phyloP scores from a whole-genome alignment of 805 yeast genomes.

The Diddensiella santjacobensis region DNA sequence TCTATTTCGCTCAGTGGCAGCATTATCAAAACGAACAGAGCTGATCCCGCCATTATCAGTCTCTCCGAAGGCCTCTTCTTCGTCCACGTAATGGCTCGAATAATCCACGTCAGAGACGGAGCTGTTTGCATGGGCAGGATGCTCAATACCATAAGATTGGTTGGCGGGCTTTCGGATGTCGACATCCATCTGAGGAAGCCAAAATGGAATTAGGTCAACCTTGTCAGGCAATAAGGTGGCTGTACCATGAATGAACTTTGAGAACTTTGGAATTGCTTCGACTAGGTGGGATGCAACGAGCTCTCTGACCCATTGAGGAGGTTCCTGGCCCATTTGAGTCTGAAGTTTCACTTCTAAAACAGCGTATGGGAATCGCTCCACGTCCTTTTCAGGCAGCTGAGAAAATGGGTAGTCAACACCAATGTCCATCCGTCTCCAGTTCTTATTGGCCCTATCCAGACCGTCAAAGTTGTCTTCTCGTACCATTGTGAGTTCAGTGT shows the following conservation, averaged over 20 bases:
- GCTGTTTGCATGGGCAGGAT: slow-evolving; percentile 34
- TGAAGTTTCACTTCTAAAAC: slow-evolving; percentile 95
- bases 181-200: slow-evolving; percentile 96
- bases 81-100: slow-evolving; percentile 25
- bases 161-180: slow-evolving; percentile 88
- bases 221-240: slow-evolving; percentile 85
- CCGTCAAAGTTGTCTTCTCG: slow-evolving; percentile 98
- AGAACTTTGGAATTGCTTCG: slow-evolving; percentile 96
- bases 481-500: slow-evolving; percentile 94
- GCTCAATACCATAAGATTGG: slow-evolving; percentile 60
- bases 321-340: slow-evolving; percentile 98
- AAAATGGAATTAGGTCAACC: slow-evolving; percentile 84
- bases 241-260: slow-evolving; percentile 95
- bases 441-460: slow-evolving; percentile 77
- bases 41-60: slow-evolving; percentile 9
- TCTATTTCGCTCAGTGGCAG: slow-evolving; percentile 17
- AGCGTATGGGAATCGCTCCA: slow-evolving; percentile 94
- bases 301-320: slow-evolving; percentile 96
- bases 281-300: slow-evolving; percentile 88
- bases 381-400: slow-evolving; percentile 79
- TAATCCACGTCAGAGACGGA: slow-evolving; percentile 30
- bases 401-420: slow-evolving; percentile 95
- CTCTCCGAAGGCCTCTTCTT: slow-evolving; percentile 26
- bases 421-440: slow-evolving; percentile 98
- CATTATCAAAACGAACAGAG: slow-evolving; percentile 21